phyloP scores from a whole-genome alignment of 2,329 filamentous ascomycete genomes.

The Scedosporium aurantiacum region DNA sequence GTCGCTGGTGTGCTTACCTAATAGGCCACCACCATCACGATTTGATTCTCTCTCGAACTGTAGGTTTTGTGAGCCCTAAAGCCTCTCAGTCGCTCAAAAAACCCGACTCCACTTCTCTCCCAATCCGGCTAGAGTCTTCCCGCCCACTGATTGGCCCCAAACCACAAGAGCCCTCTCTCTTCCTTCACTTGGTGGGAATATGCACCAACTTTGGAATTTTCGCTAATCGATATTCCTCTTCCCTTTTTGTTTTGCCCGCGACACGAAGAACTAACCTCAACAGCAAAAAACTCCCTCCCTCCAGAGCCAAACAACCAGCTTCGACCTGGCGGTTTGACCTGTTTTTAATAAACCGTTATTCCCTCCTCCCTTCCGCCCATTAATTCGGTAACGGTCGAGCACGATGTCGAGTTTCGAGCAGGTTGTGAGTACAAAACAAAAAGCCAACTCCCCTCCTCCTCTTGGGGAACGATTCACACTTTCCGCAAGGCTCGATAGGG shows the following conservation, averaged over 20 bases:
- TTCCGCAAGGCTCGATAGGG: background rate
- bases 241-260: background rate
- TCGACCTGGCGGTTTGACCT: constrained; percentile 17
- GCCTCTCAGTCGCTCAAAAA: background rate
- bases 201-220: constrained; percentile 1
- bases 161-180: background rate
- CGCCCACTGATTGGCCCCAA: constrained; percentile 1
- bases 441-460: too few species aligned
- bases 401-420: constrained; percentile 61
- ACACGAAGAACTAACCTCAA: background rate
- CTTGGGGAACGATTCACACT: constrained; percentile 3
- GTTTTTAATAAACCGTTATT: constrained; percentile 13
- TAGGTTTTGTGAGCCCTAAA: constrained; percentile 4
- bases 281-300: background rate
- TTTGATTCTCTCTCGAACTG: background rate
- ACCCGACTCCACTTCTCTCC: background rate
- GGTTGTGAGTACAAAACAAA: constrained; percentile 60
- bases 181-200: background rate
- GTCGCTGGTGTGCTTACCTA: constrained; percentile 3
- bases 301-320: constrained; percentile 1
- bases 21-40: background rate
- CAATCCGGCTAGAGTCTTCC: background rate
- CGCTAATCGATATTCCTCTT: constrained; percentile 3
- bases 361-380: background rate
- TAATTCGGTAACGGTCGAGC: background rate